Base-by-base conservation (phyloP, 108 stramenopile genomes). In the Epithemia pelagica region DNA sequence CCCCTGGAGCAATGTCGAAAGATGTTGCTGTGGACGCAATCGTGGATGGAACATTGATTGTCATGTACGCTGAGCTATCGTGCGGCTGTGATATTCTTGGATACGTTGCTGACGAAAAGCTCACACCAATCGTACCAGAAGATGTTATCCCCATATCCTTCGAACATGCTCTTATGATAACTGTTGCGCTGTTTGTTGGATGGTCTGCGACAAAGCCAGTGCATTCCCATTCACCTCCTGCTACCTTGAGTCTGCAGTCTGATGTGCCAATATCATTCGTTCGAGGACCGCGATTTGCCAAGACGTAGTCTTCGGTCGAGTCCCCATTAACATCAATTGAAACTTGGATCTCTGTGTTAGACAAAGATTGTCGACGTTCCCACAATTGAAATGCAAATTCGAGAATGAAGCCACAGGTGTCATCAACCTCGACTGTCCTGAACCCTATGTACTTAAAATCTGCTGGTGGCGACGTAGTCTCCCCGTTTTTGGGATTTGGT, bases 381-480 rank as follows among this genome's bases (percentile, higher is more conserved):
- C 74, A 75, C 1, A 63, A 54, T 24, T 59, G 51, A 32, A 75
- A 60, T n/a, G 31, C 53, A 55, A 75, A 75, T 56, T 75, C 74
- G 22, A 75, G 32, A 28, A 72, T 37, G 68, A 63, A 75, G 23
- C 58, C 65, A 33, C 71, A 72, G 15, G 24, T 61, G 2, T 62
- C 51, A 22, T 68, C 56, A 26, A 59, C 58, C 1, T 31, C 59
- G 7, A 69, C 10, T 10, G 69, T 59, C 23, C 74, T 52, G 52
- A 65, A 75, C 32, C 74, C 74, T 52, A 75, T 66, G 33, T 70
- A 33, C 10, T 68, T 62, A 58, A 75, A 22, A 28, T 75, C 74
- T 0, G 64, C 24, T 52, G 64, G 64, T 8, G 30, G 25, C n/a
- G 30, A 23, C 24, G 20, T 2, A n/a, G 53, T 25, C 30, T 21